These are phyloP conservation scores for Mortierella sp. DNA, from an alignment of 371 early-diverging fungal species.

Conservation along the genomic window DNA sequence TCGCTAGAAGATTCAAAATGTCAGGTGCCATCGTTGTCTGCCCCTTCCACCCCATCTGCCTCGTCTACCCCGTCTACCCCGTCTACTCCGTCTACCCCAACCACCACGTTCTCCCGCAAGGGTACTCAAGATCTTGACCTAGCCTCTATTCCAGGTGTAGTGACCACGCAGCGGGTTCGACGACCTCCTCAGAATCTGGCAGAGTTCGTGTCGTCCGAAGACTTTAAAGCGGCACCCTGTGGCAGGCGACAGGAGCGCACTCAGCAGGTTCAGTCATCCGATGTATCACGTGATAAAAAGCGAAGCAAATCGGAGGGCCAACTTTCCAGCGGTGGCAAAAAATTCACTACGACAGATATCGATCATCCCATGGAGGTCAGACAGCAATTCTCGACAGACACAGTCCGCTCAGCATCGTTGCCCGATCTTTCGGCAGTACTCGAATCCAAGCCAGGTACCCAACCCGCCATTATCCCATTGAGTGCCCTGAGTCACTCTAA, in stretches of 20 bases:
- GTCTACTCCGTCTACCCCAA: neutral
- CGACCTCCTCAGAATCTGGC: slow-evolving; percentile 47
- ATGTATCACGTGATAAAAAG: neutral
- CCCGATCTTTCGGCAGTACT: neutral
- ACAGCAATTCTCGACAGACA: neutral
- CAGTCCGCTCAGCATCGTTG: slow-evolving; percentile 9
- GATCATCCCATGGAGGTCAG: neutral
- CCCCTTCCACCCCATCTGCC: neutral
- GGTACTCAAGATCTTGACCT: slow-evolving; percentile 4
- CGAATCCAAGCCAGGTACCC: neutral
- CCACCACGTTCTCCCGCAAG: neutral
- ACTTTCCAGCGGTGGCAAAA: slow-evolving; percentile 7
- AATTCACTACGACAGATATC: neutral
- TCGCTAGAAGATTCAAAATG: too few relatives aligned
- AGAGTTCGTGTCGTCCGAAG: slow-evolving; percentile 52
- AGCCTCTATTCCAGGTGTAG: slow-evolving; percentile 24
- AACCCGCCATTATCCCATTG: slow-evolving; percentile 26
- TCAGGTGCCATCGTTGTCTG: too few relatives aligned
- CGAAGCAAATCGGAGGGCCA: too few relatives aligned
- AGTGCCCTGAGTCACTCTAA: slow-evolving; percentile 41
- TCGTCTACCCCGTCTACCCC: too few relatives aligned
- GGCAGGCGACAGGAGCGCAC: slow-evolving; percentile 15
- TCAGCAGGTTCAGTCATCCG: slow-evolving; percentile 2
- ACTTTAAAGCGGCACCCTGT: slow-evolving; percentile 41
- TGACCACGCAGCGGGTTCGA: slow-evolving; percentile 41